Evolutionary conservation across 768 basidiomycete genomes (phyloP).

Genomic region (Pleurotus platypus): DNA sequence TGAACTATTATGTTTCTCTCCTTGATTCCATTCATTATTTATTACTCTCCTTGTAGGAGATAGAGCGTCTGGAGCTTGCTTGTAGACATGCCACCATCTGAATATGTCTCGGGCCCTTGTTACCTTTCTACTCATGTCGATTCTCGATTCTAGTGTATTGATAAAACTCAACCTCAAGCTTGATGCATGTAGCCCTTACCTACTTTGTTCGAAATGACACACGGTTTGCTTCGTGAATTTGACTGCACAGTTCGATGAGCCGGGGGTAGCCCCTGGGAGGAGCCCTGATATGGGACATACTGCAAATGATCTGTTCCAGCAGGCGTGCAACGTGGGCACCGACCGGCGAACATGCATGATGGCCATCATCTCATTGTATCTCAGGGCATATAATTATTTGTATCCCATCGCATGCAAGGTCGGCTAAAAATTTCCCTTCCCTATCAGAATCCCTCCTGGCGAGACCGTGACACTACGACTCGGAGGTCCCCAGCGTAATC

Average conservation of each 20-base stretch:
- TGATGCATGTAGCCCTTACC: constrained; percentile 8
- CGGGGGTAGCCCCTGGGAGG: background rate
- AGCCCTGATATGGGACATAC: background rate
- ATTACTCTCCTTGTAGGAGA: constrained; percentile 5
- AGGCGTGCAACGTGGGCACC: constrained; percentile 4
- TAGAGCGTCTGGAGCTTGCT: background rate
- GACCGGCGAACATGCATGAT: constrained; percentile 1
- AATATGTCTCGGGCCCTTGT: background rate
- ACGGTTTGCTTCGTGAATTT: background rate
- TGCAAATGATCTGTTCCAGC: constrained; percentile 1
- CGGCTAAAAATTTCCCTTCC: background rate
- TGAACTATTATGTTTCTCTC: background rate
- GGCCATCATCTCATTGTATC: background rate
- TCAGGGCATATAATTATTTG: background rate
- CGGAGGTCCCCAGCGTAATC: background rate
- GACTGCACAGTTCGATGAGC: no score
- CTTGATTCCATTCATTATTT: constrained; percentile 2
- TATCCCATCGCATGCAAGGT: background rate
- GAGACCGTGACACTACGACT: background rate
- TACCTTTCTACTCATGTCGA: background rate
- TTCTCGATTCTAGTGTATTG: background rate
- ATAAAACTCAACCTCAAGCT: constrained; percentile 7
- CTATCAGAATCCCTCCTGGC: background rate
- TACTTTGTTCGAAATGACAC: background rate
- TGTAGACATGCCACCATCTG: constrained; percentile 4